Evolutionary conservation across 768 basidiomycete species (phyloP).

Genomic region (Antrodiella citrinella): DNA sequence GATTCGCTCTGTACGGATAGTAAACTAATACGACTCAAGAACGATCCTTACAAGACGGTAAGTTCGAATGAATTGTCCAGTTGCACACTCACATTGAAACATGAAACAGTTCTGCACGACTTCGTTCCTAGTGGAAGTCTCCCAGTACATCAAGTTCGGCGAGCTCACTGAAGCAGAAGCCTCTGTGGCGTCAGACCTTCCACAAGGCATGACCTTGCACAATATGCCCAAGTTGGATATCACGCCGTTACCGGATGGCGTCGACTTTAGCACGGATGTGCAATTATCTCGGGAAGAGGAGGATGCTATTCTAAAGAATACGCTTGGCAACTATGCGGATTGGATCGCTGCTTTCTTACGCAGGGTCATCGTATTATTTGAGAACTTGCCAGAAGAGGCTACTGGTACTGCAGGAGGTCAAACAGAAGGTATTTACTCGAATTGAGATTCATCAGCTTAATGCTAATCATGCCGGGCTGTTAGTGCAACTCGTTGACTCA

Average conservation of each 20-base stretch:
- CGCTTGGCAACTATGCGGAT: conserved; percentile 68
- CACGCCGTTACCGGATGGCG: conserved; percentile 26
- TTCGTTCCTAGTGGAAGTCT: conserved; percentile 64
- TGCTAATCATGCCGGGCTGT: too few relatives aligned
- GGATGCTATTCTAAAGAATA: conserved; percentile 61
- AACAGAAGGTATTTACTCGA: conserved; percentile 43
- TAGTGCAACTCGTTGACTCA: conserved; percentile 70
- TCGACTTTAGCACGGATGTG: conserved; percentile 30
- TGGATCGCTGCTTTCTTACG: conserved; percentile 81
- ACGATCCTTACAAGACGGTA: conserved; percentile 75
- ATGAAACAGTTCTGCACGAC: conserved; percentile 70
- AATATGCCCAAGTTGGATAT: conserved; percentile 26
- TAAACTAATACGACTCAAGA: conserved; percentile 30
- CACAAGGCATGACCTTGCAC: conserved; percentile 13
- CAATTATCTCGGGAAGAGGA: conserved; percentile 56
- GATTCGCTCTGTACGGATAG: too few relatives aligned
- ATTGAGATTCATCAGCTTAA: neutral
- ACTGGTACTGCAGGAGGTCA: conserved; percentile 54
- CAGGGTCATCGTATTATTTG: conserved; percentile 70
- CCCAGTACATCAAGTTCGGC: conserved; percentile 68
- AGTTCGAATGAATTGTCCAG: too few relatives aligned
- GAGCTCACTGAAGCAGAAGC: conserved; percentile 39
- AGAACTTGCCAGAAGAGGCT: conserved; percentile 79
- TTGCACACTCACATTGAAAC: too few relatives aligned
- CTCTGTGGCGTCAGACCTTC: conserved; percentile 12